phyloP scores from a whole-genome alignment of 352 stramenopile genomes.

The Phytopythium kandeliae region DNA sequence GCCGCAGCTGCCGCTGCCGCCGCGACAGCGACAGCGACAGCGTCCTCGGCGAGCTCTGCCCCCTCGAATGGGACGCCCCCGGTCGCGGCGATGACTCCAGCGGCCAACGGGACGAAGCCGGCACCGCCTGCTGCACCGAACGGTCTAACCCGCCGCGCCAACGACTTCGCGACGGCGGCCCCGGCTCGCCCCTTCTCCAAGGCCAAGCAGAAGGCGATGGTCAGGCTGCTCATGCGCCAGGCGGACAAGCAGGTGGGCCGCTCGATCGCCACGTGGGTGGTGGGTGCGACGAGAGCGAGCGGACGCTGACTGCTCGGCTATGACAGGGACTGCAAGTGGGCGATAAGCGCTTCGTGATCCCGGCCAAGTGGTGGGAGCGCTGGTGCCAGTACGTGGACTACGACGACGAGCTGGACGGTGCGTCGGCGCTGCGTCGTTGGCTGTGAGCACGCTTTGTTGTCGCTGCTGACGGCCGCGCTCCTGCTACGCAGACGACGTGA shows the following conservation, averaged over 20 bases:
- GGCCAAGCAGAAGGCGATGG: constrained; percentile 44
- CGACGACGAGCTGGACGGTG: constrained; percentile 22
- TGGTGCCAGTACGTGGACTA: constrained; percentile 71
- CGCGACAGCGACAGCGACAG: too few relatives aligned
- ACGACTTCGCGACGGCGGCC: constrained; percentile 6
- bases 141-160: neutral
- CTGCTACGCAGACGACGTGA: neutral
- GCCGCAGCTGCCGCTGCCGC: neutral
- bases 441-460: too few relatives aligned
- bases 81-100: neutral
- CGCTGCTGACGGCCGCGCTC: neutral
- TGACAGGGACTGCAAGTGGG: constrained; percentile 56
- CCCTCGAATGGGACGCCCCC: constrained; percentile 2
- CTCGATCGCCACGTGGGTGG: too few relatives aligned
- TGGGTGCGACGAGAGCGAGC: neutral
- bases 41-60: neutral
- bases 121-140: neutral
- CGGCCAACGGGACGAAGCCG: constrained; percentile 2
- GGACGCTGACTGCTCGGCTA: neutral
- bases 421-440: too few relatives aligned
- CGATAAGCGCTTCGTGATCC: constrained; percentile 74
- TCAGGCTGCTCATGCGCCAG: constrained; percentile 53
- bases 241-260: constrained; percentile 41
- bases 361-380: constrained; percentile 79
- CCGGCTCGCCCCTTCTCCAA: constrained; percentile 21